phyloP scores from a whole-genome alignment of 352 stramenopile genomes.

The Pythium aquatile region DNA sequence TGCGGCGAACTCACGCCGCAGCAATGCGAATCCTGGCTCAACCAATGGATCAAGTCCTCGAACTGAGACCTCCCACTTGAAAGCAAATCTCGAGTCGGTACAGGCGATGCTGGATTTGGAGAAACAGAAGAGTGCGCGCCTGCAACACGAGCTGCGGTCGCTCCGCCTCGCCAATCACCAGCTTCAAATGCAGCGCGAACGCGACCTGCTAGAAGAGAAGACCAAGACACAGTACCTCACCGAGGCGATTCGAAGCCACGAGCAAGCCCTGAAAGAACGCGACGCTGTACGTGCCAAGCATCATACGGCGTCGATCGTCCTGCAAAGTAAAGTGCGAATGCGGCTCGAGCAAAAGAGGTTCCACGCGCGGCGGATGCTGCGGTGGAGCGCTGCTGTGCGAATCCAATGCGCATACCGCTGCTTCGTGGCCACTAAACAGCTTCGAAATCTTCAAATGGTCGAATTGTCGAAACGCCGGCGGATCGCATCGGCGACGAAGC shows the following conservation, averaged over 20 bases:
- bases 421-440: slow-evolving; percentile 10
- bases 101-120: slow-evolving; percentile 21
- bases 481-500: slow-evolving; percentile 13
- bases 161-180: slow-evolving; percentile 14
- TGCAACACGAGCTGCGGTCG: slow-evolving; percentile 22
- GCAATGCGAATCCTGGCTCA: neutral
- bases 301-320: slow-evolving; percentile 48
- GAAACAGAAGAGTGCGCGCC: slow-evolving; percentile 9
- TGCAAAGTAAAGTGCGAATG: slow-evolving; percentile 57
- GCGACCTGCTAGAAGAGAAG: slow-evolving; percentile 39
- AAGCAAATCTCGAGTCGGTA: slow-evolving; percentile 8
- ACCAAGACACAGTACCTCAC: slow-evolving; percentile 39
- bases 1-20: neutral
- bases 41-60: neutral
- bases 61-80: slow-evolving; percentile 2
- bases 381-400: slow-evolving; percentile 32
- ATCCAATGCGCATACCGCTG: slow-evolving; percentile 45
- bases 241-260: slow-evolving; percentile 42
- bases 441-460: slow-evolving; percentile 24
- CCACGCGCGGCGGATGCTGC: slow-evolving; percentile 51
- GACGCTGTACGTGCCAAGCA: slow-evolving; percentile 33
- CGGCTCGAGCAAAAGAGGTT: slow-evolving; percentile 61
- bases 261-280: slow-evolving; percentile 39
- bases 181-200: slow-evolving; percentile 37
- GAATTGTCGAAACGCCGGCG: slow-evolving; percentile 14